Evolutionary conservation across 331 rosid species (phyloP).

Genomic region (Malus hybrid): DNA sequence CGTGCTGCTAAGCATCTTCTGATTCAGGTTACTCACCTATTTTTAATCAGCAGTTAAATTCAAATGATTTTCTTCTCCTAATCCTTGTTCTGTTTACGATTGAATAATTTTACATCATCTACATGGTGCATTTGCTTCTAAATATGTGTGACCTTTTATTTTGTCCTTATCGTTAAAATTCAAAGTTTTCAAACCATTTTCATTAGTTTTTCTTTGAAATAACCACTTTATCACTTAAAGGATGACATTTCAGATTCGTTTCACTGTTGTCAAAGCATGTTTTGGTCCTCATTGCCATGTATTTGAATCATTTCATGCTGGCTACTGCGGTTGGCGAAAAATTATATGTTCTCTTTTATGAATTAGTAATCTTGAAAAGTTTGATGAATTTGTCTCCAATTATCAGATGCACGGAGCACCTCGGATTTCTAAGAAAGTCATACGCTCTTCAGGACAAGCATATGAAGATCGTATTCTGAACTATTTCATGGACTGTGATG

Average conservation of each 20-base stretch:
- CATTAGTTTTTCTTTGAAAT: not conserved
- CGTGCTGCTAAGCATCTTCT: conserved; percentile 40
- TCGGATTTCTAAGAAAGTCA: conserved; percentile 44
- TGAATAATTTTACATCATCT: not conserved
- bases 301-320: not conserved
- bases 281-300: not conserved
- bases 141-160: not conserved
- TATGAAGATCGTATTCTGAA: conserved; percentile 4
- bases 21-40: conserved; percentile 52
- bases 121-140: not conserved
- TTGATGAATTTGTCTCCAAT: not conserved
- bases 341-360: not conserved
- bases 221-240: not conserved
- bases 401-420: conserved; percentile 57
- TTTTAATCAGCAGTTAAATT: too few species aligned
- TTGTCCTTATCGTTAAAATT: too few species aligned
- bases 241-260: too few species aligned
- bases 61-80: not conserved
- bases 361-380: too few species aligned
- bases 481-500: conserved; percentile 44
- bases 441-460: conserved; percentile 18
- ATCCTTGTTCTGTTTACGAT: not conserved
- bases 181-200: not conserved
- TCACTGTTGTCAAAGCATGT: not conserved
- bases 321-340: not conserved